phyloP scores from a whole-genome alignment of 176 grass and related monocot species.

The Leersia perrieri region DNA sequence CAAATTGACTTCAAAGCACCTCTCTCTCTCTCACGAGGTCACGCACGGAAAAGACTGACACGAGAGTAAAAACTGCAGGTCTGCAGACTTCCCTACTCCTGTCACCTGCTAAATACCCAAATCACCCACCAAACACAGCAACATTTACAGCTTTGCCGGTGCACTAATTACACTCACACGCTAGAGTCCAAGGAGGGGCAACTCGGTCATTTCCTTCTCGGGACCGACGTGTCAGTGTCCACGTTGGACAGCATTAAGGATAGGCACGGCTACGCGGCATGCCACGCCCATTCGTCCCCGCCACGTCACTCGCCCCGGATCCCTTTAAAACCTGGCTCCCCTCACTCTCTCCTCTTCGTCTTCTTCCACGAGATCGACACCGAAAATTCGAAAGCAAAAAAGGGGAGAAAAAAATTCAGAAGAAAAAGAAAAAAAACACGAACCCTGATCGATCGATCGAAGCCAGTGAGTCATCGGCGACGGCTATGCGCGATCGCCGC shows the following conservation, averaged over 20 bases:
- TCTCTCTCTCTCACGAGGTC: neutral
- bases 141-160: neutral
- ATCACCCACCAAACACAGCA: accelerated
- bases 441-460: constrained; percentile 37
- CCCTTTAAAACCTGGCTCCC: constrained; percentile 45
- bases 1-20: neutral
- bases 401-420: too few relatives aligned
- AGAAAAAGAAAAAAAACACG: neutral
- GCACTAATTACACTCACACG: too few relatives aligned
- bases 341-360: neutral
- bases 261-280: constrained; percentile 10
- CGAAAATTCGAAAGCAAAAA: neutral
- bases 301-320: constrained; percentile 11
- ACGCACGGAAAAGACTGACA: neutral
- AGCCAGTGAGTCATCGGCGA: neutral
- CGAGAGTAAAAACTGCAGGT: neutral
- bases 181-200: neutral
- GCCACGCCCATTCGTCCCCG: neutral
- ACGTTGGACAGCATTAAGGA: constrained; percentile 14
- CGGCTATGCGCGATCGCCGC: constrained; percentile 8
- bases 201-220: accelerated
- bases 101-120: constrained; percentile 21
- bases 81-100: neutral
- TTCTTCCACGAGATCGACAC: neutral
- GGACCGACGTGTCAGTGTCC: neutral